Base-by-base conservation (phyloP, 2,329 filamentous ascomycete genomes). In the Monilinia laxa region DNA sequence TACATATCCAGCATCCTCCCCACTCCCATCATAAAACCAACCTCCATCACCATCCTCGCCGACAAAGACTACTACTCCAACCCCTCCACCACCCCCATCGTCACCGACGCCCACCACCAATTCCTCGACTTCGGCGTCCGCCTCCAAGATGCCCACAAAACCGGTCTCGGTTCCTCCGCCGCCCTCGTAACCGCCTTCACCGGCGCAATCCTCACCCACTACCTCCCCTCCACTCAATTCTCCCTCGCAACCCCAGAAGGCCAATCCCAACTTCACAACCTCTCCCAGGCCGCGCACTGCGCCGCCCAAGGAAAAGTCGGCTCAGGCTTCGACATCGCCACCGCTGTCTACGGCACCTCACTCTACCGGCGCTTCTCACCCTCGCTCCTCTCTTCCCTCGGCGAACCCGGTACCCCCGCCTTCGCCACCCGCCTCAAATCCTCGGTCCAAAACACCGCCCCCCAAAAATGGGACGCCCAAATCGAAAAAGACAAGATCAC, bases 51-150 rank as follows among this genome's bases (percentile, higher is more conserved):
- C 69, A 94, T 99, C 76, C 85, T 98, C 47, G 94, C 95, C 68
- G 93, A 97, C 80, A 93, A 95, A 75, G 92, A 96, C 81, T 99
- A 99, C 84, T 99, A 98, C 82, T 97, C 95, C 5, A 87, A 89
- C 68, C 83, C 88, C 3, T 77, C 81, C 35, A 74, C 76, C 31
- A 71, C 77, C 23, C 64, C 71, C 25, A 65, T 70, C 18, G 62
- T 72, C 47, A 69, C 78, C 66, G 76, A 81, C 23, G 76, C 77
- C 65, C 73, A 71, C 67, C 87, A 87, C 66, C 55, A 64, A 69
- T 98, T 98, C 80, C 84, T 87, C 70, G 85, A 89, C 76, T 97
- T 97, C 79, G 84, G 85, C 54, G 88, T 94, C 20, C 85, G 88
- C 7, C 85, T 99, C 47, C 80, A 83, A 67, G 84, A 88, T 70